These are phyloP conservation scores for Exophiala lecanii-corni DNA, from an alignment of 2,329 filamentous ascomycete species.

Conservation along the genomic window DNA sequence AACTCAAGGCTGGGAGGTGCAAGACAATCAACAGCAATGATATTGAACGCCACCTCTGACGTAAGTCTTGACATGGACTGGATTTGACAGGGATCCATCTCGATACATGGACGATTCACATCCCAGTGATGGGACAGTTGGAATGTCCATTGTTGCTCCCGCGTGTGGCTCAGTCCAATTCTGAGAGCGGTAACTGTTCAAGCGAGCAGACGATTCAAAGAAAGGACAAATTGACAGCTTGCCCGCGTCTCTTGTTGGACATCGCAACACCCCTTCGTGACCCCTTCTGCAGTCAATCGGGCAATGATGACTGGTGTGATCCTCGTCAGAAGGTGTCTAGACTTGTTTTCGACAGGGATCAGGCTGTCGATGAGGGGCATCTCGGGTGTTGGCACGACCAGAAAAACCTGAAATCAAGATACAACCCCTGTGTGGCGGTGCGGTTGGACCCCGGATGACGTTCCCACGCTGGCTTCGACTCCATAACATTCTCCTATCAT, in stretches of 20 bases:
- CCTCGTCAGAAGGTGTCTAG: conserved; percentile 13
- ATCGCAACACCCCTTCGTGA: no score
- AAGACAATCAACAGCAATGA: no score
- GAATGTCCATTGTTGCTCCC: background rate
- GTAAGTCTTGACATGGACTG: conserved; percentile 4
- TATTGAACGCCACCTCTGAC: conserved; percentile 15
- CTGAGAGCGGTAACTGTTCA: no score
- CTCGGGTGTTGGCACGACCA: background rate
- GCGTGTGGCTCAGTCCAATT: background rate
- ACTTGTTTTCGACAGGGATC: background rate
- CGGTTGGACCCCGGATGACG: conserved; percentile 18
- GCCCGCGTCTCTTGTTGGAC: background rate
- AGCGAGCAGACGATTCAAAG: no score
- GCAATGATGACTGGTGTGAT: background rate
- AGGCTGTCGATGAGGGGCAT: conserved; percentile 6
- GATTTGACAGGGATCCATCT: conserved; percentile 8
- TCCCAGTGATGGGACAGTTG: background rate
- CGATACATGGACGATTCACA: background rate
- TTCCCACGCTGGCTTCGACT: background rate
- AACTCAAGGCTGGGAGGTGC: no score
- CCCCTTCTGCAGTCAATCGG: no score
- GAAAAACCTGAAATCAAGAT: conserved; percentile 17
- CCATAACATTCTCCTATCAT: background rate
- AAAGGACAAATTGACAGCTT: conserved; percentile 1
- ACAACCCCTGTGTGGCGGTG: conserved; percentile 20